phyloP scores from a whole-genome alignment of 1,284 basidiomycete species.

The Cystobasidium slooffiae region DNA sequence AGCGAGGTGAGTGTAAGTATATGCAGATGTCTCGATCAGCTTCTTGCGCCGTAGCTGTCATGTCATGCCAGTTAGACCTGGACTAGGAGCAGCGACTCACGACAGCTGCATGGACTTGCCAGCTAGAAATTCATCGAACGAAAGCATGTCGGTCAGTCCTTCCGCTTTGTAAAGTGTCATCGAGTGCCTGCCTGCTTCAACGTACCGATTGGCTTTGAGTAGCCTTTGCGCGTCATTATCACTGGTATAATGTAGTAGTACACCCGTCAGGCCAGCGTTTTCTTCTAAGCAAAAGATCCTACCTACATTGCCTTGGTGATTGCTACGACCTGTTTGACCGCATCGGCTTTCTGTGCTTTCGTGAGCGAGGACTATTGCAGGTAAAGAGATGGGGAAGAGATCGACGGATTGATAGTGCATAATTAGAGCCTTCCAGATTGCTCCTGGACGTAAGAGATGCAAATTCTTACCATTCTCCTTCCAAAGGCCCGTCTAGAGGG shows the following conservation, averaged over 20 bases:
- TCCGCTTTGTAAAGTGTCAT: background rate
- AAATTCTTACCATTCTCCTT: too few relatives aligned
- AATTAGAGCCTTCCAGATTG: too few relatives aligned
- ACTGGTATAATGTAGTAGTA: background rate
- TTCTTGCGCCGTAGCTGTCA: background rate
- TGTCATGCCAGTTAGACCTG: background rate
- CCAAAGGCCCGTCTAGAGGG: too few relatives aligned
- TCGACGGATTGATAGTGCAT: background rate
- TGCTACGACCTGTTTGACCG: constrained; percentile 19
- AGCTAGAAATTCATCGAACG: background rate
- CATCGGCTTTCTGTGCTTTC: constrained; percentile 28
- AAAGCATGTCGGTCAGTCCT: background rate
- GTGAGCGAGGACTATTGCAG: constrained; percentile 14
- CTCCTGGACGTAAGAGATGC: too few relatives aligned
- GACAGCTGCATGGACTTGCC: constrained; percentile 36
- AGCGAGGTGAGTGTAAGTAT: background rate
- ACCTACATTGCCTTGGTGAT: constrained; percentile 31
- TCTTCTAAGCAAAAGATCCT: background rate
- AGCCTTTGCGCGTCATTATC: constrained; percentile 41
- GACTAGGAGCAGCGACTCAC: background rate
- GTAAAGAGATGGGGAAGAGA: background rate
- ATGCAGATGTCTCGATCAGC: background rate
- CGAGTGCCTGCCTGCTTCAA: background rate
- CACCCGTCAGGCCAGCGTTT: background rate
- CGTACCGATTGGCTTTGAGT: constrained; percentile 40